phyloP scores from a whole-genome alignment of 1,284 basidiomycete species.

The Microbotryum saponariae region DNA sequence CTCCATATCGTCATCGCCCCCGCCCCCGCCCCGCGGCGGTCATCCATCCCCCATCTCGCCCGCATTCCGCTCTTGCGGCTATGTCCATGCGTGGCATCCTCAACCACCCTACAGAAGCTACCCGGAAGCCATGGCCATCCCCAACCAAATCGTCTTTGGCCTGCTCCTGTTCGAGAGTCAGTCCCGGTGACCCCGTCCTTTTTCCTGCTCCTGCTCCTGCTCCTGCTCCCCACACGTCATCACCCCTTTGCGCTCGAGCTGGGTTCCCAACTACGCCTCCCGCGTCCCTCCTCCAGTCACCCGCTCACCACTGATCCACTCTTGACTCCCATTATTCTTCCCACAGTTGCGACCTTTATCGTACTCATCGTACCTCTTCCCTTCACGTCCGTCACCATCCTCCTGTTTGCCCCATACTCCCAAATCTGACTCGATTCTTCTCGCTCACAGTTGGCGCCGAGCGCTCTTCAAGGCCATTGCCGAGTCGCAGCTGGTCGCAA shows the following conservation, averaged over 20 bases:
- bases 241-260: neutral
- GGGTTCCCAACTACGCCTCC: neutral
- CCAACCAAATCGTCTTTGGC: constrained; percentile 21
- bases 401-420: constrained; percentile 31
- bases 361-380: constrained; percentile 17
- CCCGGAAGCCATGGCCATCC: neutral
- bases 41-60: too few species aligned
- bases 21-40: too few species aligned
- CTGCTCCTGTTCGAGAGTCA: constrained; percentile 19
- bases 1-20: too few species aligned
- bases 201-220: too few species aligned
- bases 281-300: neutral
- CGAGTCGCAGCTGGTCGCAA: constrained; percentile 38
- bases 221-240: neutral
- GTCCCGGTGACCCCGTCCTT: neutral
- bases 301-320: too few species aligned
- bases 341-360: constrained; percentile 12
- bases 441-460: constrained; percentile 8
- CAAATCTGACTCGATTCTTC: neutral
- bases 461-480: constrained; percentile 43
- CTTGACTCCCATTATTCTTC: too few species aligned
- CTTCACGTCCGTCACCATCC: constrained; percentile 39
- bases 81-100: too few species aligned
- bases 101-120: too few species aligned
- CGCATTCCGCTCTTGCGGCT: too few species aligned